Base-by-base conservation (phyloP, 441 rosid species). In the Macaranga tanarius region DNA sequence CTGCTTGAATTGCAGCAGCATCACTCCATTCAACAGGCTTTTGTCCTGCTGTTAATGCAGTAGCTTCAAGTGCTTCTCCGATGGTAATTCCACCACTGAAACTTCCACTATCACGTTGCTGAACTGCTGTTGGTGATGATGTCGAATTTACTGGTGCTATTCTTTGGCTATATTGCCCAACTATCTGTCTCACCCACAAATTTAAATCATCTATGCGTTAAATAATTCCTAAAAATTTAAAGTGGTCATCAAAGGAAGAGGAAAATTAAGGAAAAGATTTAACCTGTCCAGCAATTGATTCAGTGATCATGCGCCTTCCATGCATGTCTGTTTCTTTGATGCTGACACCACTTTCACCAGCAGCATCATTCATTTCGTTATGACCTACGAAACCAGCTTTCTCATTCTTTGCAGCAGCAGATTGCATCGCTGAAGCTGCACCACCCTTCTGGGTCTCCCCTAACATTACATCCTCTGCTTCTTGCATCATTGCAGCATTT, bases 51-150 rank as follows among this genome's bases (percentile, higher is more conserved):
- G 93, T 86, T 9, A 88, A 75, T 42, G 86, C 90, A 0, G 93
- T 84, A 1, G 97, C 90, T 80, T 93, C 97, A 12, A 93, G 86
- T 44, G 96, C 98, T 77, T 92, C 98, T 4, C 96, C 96, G 2
- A 92, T 89, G 23, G 93, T 90, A 60, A 93, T 87, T 16, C 83
- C 80, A 28, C 81, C 83, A 4, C 38, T 62, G 4, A 22, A 44
- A 2, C 7, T 55, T 1, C 38, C 57, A 7, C 28, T 69, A 16
- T 31, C 54, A 1, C 72, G 69, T 7, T 45, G 67, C 34, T 65
- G 60, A 59, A 62, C 11, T 0, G 77, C 50, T 34, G 62, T 9
- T 0, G 55, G 64, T 0, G 62, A 15, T 0, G 55, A 66, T 0
- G 73, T 17, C 78, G 65, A 23, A 7, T 69, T 16, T 66, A 2